These are phyloP conservation scores for Exophiala sideris DNA, from an alignment of 2,329 filamentous ascomycete genomes.

Conservation along the genomic window DNA sequence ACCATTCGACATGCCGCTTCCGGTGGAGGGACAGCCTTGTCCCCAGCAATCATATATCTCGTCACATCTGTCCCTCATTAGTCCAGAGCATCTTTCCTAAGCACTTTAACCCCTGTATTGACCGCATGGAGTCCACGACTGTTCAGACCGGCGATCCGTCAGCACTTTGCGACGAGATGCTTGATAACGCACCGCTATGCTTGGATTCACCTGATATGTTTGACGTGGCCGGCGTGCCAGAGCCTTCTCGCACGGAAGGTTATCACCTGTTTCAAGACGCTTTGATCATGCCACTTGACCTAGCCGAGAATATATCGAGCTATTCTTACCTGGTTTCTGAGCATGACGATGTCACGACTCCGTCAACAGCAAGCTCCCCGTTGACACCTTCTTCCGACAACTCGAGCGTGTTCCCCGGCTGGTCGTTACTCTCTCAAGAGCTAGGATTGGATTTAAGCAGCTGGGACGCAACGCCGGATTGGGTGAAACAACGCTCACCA, in stretches of 20 bases:
- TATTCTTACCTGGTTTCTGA: not conserved
- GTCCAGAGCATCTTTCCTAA: too few relatives aligned
- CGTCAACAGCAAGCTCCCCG: not conserved
- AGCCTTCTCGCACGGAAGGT: not conserved
- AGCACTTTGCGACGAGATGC: too few relatives aligned
- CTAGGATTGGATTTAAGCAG: not conserved
- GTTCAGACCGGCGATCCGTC: too few relatives aligned
- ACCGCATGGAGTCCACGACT: too few relatives aligned
- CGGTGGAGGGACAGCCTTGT: not conserved
- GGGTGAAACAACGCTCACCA: not conserved
- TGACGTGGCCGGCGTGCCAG: too few relatives aligned
- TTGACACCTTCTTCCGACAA: not conserved
- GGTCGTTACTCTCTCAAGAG: not conserved
- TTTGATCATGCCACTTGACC: not conserved
- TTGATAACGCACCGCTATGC: too few relatives aligned
- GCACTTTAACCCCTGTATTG: too few relatives aligned
- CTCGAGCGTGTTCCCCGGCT: not conserved
- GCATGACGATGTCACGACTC: not conserved
- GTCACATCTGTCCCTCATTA: not conserved
- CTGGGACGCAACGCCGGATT: conserved; percentile 1
- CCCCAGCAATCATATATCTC: not conserved
- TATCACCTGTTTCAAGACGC: not conserved
- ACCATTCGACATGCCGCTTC: not conserved
- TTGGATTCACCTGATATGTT: too few relatives aligned
- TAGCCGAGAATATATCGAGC: not conserved